A percentile compares a stretch with the other conserved stretches of the same genome.
Evolutionary conservation across 805 yeast genomes (phyloP).

Genomic region (Maudiozyma turicensis): DNA sequence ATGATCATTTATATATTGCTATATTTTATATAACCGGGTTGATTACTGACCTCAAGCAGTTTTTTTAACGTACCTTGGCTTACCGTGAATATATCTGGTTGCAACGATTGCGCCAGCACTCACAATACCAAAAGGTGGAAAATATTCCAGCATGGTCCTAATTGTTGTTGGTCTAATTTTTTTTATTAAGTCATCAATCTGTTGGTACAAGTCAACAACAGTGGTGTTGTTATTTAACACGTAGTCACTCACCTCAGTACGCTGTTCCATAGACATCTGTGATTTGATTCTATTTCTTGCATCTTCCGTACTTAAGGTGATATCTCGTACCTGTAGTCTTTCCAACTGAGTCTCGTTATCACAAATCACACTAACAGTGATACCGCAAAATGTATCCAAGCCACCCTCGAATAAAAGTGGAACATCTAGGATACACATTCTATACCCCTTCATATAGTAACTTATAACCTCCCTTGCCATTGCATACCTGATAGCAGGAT

Average conservation of each 20-base stretch:
- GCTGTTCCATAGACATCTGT: conserved; percentile 60
- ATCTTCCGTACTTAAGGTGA: conserved; percentile 53
- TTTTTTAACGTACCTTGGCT: conserved; percentile 1
- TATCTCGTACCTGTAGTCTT: conserved; percentile 59
- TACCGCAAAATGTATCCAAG: conserved; percentile 62
- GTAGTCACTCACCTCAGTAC: conserved; percentile 51
- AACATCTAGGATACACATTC: conserved; percentile 71
- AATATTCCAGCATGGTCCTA: conserved; percentile 26
- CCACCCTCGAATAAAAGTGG: conserved; percentile 82
- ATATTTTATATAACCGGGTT: too few species aligned
- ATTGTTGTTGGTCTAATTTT: conserved; percentile 32
- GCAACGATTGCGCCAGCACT: conserved; percentile 24
- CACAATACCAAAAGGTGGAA: conserved; percentile 35
- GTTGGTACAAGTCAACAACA: conserved; percentile 34
- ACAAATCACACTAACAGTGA: conserved; percentile 59
- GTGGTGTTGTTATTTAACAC: conserved; percentile 54
- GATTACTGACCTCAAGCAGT: neutral
- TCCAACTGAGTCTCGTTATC: conserved; percentile 45
- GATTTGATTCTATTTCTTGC: conserved; percentile 62
- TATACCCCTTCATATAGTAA: conserved; percentile 49
- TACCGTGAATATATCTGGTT: conserved; percentile 10
- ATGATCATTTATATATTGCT: too few species aligned
- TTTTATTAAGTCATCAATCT: conserved; percentile 34
- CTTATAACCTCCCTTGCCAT: conserved; percentile 47
- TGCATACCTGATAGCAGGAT: conserved; percentile 67